A percentile compares a stretch with the other conserved stretches of the same genome.
Conservation (phyloP, 2,329 filamentous ascomycete species). For the Phoma sp. region DNA sequence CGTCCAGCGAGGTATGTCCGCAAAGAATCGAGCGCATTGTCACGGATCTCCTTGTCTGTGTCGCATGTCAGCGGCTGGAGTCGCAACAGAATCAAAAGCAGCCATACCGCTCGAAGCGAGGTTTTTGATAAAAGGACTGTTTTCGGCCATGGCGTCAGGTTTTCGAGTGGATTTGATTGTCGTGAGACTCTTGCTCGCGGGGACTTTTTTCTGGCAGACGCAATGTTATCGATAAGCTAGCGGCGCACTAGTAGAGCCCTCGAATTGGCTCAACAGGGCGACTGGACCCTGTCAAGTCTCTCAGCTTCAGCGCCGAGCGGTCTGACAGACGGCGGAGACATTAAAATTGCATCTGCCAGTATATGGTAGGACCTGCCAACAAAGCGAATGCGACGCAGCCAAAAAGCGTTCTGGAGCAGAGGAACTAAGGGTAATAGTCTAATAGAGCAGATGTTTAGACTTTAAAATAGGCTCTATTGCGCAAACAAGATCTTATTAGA, state of each 20-base stretch:
- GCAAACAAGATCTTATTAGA: too few species aligned
- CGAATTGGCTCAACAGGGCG: background rate
- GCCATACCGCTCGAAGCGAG: conserved; percentile 77
- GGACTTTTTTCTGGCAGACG: conserved; percentile 18
- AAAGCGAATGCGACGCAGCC: too few species aligned
- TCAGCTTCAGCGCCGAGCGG: too few species aligned
- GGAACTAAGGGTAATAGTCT: too few species aligned
- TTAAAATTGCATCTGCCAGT: too few species aligned
- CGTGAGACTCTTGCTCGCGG: conserved; percentile 3
- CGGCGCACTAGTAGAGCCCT: conserved; percentile 2
- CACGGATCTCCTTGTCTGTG: conserved; percentile 77
- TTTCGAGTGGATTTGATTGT: background rate
- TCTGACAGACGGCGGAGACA: too few species aligned
- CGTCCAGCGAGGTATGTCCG: conserved; percentile 75
- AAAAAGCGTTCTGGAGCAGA: too few species aligned
- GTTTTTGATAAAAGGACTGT: conserved; percentile 77
- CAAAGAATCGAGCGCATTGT: conserved; percentile 77
- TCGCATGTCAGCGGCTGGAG: conserved; percentile 14
- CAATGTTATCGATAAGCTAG: conserved; percentile 15
- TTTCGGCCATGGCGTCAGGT: conserved; percentile 25
- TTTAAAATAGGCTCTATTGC: too few species aligned
- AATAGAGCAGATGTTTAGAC: too few species aligned
- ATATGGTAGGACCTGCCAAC: too few species aligned
- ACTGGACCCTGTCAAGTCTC: background rate
- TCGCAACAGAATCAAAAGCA: background rate